phyloP scores from a whole-genome alignment of 352 stramenopile species.

The Pythium biforme region DNA sequence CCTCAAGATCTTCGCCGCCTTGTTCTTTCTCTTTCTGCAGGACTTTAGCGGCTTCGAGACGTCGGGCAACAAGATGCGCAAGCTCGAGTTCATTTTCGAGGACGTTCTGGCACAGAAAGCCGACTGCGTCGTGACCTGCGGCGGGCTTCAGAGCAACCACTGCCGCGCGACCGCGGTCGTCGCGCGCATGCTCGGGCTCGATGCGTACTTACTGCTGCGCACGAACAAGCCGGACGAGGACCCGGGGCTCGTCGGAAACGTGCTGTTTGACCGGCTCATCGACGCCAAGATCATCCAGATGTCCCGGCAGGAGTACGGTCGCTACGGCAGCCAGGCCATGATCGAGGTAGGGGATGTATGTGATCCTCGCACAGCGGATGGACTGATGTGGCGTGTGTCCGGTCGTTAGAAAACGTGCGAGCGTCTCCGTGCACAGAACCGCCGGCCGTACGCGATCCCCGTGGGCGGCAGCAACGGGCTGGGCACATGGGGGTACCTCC shows the following conservation, averaged over 20 bases:
- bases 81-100: slow-evolving; percentile 93
- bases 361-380: no score
- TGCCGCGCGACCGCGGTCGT: slow-evolving; percentile 86
- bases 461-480: slow-evolving; percentile 91
- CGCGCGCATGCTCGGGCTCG: slow-evolving; percentile 87
- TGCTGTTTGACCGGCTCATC: slow-evolving; percentile 78
- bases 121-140: slow-evolving; percentile 92
- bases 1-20: no score
- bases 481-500: slow-evolving; percentile 93
- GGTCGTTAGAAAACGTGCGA: slow-evolving; percentile 57
- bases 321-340: slow-evolving; percentile 76
- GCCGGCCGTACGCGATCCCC: slow-evolving; percentile 77
- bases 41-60: slow-evolving; percentile 90
- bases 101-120: slow-evolving; percentile 85
- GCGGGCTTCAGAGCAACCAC: slow-evolving; percentile 94
- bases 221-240: slow-evolving; percentile 74
- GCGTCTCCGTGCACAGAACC: slow-evolving; percentile 47
- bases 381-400: not conserved
- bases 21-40: slow-evolving; percentile 24
- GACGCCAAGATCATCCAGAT: slow-evolving; percentile 76
- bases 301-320: slow-evolving; percentile 77
- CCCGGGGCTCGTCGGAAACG: slow-evolving; percentile 67
- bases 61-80: slow-evolving; percentile 95
- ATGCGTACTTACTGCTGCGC: slow-evolving; percentile 90
- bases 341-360: slow-evolving; percentile 47